phyloP scores from a whole-genome alignment of 2,329 filamentous ascomycete species.

The Shiraia bambusicola region DNA sequence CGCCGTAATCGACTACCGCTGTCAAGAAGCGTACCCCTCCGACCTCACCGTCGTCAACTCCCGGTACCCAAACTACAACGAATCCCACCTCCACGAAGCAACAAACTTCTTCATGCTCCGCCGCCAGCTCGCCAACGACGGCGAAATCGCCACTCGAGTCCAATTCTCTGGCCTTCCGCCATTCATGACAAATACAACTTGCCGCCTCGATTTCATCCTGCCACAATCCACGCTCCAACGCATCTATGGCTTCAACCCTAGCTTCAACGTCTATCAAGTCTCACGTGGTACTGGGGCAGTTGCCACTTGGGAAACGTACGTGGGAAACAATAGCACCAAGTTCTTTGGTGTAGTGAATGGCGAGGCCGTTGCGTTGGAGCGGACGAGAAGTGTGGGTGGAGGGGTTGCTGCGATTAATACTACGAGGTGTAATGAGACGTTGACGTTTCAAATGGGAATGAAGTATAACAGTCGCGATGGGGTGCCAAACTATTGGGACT shows the following conservation, averaged over 20 bases:
- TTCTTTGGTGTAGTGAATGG: slow-evolving; percentile 29
- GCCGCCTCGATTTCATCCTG: slow-evolving; percentile 31
- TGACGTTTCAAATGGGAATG: slow-evolving; percentile 37
- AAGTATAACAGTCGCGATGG: slow-evolving; percentile 15
- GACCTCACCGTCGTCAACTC: slow-evolving; percentile 30
- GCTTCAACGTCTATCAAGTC: slow-evolving; percentile 31
- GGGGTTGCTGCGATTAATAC: slow-evolving; percentile 18
- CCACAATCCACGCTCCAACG: slow-evolving; percentile 12
- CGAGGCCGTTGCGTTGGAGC: slow-evolving; percentile 14
- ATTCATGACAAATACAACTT: slow-evolving; percentile 15
- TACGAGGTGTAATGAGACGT: slow-evolving; percentile 26
- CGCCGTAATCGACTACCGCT: slow-evolving; percentile 11
- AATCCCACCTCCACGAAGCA: slow-evolving; percentile 18
- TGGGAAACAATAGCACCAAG: slow-evolving; percentile 6
- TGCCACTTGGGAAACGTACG: slow-evolving; percentile 28
- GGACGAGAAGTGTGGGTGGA: slow-evolving; percentile 18
- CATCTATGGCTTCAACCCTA: slow-evolving; percentile 23
- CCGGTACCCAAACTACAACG: slow-evolving; percentile 26
- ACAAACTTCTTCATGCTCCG: slow-evolving; percentile 34
- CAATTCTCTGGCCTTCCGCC: slow-evolving; percentile 20
- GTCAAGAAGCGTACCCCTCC: slow-evolving; percentile 22
- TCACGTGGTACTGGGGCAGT: slow-evolving; percentile 10
- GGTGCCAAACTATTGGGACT: slow-evolving; percentile 33
- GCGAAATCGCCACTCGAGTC: slow-evolving; percentile 30
- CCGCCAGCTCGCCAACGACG: slow-evolving; percentile 17